A percentile compares a stretch with the other conserved stretches of the same genome.
Evolutionary conservation across 2,329 filamentous ascomycete species (phyloP).

Genomic region (Tolypocladium capitatum): DNA sequence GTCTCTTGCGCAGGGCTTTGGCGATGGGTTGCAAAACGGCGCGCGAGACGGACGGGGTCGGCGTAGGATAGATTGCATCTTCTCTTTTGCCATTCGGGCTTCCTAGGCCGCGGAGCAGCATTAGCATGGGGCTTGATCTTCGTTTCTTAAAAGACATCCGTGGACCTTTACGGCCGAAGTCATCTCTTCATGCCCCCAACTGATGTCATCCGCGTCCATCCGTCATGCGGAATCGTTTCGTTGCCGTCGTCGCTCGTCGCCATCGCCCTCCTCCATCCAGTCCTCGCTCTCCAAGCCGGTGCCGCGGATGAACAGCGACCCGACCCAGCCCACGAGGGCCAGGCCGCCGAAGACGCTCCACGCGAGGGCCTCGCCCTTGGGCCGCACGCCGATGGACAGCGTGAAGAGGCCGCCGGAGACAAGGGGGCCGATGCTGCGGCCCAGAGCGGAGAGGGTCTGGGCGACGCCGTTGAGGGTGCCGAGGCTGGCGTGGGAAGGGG

Average conservation of each 20-base stretch:
- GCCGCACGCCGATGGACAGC: slow-evolving; percentile 55
- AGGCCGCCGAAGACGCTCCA: slow-evolving; percentile 84
- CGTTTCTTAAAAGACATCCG: background rate
- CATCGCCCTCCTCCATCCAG: slow-evolving; percentile 24
- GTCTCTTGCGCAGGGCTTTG: background rate
- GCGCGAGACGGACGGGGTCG: background rate
- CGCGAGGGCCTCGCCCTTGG: slow-evolving; percentile 71
- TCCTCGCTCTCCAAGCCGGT: slow-evolving; percentile 46
- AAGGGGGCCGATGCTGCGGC: slow-evolving; percentile 78
- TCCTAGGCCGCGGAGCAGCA: no score
- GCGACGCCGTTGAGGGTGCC: slow-evolving; percentile 88
- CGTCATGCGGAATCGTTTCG: background rate
- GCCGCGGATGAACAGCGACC: slow-evolving; percentile 66
- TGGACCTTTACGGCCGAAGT: background rate
- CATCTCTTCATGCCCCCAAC: no score
- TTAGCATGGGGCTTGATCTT: background rate
- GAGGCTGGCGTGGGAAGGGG: slow-evolving; percentile 70
- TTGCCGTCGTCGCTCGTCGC: slow-evolving; percentile 2
- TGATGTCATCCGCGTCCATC: background rate
- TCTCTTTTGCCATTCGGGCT: background rate
- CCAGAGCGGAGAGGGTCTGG: slow-evolving; percentile 83
- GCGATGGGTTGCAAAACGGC: background rate
- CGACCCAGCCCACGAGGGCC: slow-evolving; percentile 64
- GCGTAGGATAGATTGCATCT: background rate
- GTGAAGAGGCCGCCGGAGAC: slow-evolving; percentile 79